A percentile compares a stretch with the other conserved stretches of the same genome.
Conservation (phyloP, 768 basidiomycete genomes). For the Serendipita sp. region DNA sequence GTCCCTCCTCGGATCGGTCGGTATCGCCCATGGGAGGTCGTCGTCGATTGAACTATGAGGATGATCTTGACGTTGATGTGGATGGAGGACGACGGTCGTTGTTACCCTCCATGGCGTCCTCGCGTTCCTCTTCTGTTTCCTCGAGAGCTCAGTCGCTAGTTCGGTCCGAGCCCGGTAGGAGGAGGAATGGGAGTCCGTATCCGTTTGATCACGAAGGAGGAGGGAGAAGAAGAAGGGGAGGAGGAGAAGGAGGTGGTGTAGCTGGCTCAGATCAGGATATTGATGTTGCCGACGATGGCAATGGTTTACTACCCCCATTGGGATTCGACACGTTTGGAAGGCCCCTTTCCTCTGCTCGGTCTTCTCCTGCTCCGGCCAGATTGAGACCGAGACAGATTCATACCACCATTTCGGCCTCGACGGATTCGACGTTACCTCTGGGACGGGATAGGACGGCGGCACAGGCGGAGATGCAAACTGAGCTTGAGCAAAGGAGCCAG, state of each 20-base stretch:
- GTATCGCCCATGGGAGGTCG: background rate
- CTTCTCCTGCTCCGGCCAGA: background rate
- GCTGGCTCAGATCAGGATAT: background rate
- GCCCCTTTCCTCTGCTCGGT: background rate
- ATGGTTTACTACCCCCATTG: background rate
- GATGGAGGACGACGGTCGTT: background rate
- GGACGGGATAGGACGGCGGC: background rate
- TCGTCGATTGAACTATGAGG: background rate
- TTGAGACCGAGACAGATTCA: background rate
- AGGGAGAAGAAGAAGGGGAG: background rate
- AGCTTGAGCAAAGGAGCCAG: background rate
- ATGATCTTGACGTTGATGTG: background rate
- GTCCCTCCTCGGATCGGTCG: background rate
- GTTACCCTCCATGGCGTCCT: background rate
- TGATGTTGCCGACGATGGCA: background rate
- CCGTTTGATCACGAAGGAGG: background rate
- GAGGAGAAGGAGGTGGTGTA: too few relatives aligned
- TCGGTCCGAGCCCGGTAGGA: background rate
- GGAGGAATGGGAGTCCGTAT: background rate
- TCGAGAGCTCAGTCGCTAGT: background rate
- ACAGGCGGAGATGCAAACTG: background rate
- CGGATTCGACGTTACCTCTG: slow-evolving; percentile 1
- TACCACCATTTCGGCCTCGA: slow-evolving; percentile 1
- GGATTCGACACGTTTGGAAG: background rate
- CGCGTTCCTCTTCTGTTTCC: background rate